Conservation (phyloP, 495 filamentous ascomycete species). For the Penicillium salamii region DNA sequence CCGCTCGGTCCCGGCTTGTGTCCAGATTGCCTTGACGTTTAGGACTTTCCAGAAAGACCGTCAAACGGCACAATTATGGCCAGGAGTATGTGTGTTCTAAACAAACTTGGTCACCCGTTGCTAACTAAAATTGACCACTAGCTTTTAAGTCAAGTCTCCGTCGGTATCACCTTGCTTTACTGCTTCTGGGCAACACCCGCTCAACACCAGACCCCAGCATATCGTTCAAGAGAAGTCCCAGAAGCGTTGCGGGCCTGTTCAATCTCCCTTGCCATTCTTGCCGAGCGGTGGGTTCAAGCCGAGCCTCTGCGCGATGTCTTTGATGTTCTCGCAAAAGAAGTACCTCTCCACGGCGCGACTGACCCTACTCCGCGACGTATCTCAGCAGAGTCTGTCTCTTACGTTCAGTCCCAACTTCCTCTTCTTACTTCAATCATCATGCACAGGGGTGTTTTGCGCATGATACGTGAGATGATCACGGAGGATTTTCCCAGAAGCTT, state of each 20-base stretch:
- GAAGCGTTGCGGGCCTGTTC: slow-evolving; percentile 18
- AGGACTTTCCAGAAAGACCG: slow-evolving; percentile 21
- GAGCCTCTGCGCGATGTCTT: slow-evolving; percentile 22
- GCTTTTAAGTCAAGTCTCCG: slow-evolving; percentile 21
- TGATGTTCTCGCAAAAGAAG: slow-evolving; percentile 14
- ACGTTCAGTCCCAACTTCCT: slow-evolving; percentile 8
- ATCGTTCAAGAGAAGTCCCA: slow-evolving; percentile 3
- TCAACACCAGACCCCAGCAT: slow-evolving; percentile 3
- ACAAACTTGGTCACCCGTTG: background rate
- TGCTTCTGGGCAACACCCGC: slow-evolving; percentile 23
- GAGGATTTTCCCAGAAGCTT: slow-evolving; percentile 14
- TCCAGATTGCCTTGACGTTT: slow-evolving; percentile 16
- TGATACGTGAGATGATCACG: slow-evolving; percentile 18
- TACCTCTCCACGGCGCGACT: slow-evolving; percentile 1
- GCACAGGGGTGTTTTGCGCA: slow-evolving; percentile 17
- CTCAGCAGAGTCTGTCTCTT: background rate
- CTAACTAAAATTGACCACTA: background rate
- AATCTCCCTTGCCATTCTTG: slow-evolving; percentile 13
- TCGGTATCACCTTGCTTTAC: slow-evolving; percentile 20
- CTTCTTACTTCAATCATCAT: slow-evolving; percentile 9
- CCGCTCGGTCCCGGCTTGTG: slow-evolving; percentile 12
- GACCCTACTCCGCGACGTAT: background rate
- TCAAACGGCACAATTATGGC: slow-evolving; percentile 23
- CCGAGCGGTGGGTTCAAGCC: slow-evolving; percentile 20
- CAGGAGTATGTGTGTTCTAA: slow-evolving; percentile 12